phyloP scores from a whole-genome alignment of 177 flowering plant genomes.

The Tripterygium wilfordii region DNA sequence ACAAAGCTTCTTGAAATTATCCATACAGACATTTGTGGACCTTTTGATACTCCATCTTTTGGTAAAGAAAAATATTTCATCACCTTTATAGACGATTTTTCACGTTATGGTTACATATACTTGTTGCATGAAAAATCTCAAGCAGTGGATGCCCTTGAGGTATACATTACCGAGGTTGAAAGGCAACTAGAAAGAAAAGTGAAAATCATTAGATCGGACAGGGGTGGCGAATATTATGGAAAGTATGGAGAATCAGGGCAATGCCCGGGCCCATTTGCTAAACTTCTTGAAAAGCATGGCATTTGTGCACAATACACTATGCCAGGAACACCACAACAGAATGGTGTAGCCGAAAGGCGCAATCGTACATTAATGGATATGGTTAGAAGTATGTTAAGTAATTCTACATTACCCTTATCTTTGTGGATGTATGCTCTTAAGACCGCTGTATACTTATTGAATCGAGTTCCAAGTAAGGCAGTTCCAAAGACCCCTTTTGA shows the following conservation, averaged over 20 bases:
- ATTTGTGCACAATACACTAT: conserved; percentile 1
- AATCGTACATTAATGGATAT: background rate
- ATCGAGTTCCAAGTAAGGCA: background rate
- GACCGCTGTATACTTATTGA: background rate
- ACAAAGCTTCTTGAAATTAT: background rate
- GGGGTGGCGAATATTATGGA: too few species aligned
- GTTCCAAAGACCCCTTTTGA: too few species aligned
- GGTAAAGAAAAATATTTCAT: background rate
- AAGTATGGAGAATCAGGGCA: background rate
- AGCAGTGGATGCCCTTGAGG: conserved; percentile 2
- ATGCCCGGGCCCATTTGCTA: background rate
- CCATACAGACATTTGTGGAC: too few species aligned
- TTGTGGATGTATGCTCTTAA: background rate
- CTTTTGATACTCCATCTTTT: background rate
- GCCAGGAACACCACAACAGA: background rate
- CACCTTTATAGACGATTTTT: background rate
- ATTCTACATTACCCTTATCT: background rate
- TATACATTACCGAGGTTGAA: background rate
- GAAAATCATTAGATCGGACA: background rate
- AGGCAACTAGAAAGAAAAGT: background rate
- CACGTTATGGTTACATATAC: background rate
- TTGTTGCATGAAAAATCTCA: background rate
- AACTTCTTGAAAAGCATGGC: background rate
- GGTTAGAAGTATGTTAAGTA: background rate
- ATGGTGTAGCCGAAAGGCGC: conserved; percentile 1